Percentiles rank a stretch among this genome's conserved stretches.
Evolutionary conservation across 2,329 filamentous ascomycete genomes (phyloP).

Genomic region (Aschersonia sp.): DNA sequence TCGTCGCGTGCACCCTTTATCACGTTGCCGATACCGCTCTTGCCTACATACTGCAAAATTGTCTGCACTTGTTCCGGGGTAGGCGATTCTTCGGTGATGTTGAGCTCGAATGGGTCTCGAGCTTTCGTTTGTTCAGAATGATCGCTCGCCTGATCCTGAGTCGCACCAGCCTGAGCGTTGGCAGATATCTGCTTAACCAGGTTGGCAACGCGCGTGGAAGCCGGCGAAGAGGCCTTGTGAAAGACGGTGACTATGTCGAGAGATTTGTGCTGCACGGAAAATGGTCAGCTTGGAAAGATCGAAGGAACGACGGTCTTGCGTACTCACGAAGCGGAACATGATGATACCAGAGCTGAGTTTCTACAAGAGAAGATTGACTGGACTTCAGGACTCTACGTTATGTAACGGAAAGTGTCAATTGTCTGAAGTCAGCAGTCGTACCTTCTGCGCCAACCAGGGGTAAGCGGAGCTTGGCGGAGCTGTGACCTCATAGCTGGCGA

Average conservation of each 20-base stretch:
- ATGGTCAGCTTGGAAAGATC: neutral
- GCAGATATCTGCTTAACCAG: conserved; percentile 72
- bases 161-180: conserved; percentile 51
- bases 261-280: conserved; percentile 49
- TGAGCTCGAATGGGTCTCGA: conserved; percentile 68
- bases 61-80: conserved; percentile 72
- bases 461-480: neutral
- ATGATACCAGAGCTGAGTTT: neutral
- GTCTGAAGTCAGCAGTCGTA: neutral
- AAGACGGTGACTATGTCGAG: conserved; percentile 93
- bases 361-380: neutral
- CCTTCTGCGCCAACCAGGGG: neutral
- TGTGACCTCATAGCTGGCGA: neutral
- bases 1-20: conserved; percentile 61
- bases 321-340: conserved; percentile 12
- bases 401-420: too few relatives aligned
- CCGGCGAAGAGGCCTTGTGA: conserved; percentile 63
- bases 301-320: neutral
- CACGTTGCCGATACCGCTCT: conserved; percentile 41
- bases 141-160: conserved; percentile 60
- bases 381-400: neutral
- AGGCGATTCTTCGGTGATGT: conserved; percentile 66
- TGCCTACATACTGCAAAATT: conserved; percentile 71
- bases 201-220: conserved; percentile 59
- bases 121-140: conserved; percentile 41